phyloP scores from a whole-genome alignment of 1,284 basidiomycete genomes.

The Cryptococcus sp. region DNA sequence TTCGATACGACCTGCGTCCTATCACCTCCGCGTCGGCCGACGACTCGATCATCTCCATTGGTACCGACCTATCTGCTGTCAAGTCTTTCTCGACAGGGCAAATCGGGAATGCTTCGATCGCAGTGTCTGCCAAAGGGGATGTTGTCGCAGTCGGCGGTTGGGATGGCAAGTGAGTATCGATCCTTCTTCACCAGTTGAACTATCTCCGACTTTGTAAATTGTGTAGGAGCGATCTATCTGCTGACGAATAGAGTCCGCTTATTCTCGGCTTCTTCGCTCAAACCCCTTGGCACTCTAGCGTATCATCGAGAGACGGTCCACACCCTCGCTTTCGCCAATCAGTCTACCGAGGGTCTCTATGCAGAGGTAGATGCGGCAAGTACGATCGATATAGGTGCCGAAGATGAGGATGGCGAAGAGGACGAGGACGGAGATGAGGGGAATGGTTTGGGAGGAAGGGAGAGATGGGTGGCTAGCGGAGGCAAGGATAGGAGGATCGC shows the following conservation, averaged over 20 bases:
- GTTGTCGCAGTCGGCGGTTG: slow-evolving; percentile 79
- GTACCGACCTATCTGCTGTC: neutral
- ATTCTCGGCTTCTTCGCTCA: slow-evolving; percentile 68
- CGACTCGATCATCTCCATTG: neutral
- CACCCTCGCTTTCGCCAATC: slow-evolving; percentile 59
- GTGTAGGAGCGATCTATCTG: no score
- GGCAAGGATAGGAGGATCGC: slow-evolving; percentile 69
- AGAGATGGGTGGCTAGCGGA: slow-evolving; percentile 65
- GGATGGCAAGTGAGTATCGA: slow-evolving; percentile 64
- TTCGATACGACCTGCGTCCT: slow-evolving; percentile 51
- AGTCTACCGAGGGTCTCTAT: slow-evolving; percentile 8
- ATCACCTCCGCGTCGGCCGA: no score
- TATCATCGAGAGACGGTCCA: slow-evolving; percentile 74
- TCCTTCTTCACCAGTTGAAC: neutral
- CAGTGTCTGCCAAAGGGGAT: slow-evolving; percentile 66
- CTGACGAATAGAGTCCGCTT: slow-evolving; percentile 58
- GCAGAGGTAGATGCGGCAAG: slow-evolving; percentile 5
- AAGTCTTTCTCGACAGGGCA: slow-evolving; percentile 56
- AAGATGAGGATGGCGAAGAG: slow-evolving; percentile 13
- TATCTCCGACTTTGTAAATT: no score
- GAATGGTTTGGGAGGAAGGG: slow-evolving; percentile 49
- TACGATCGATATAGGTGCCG: slow-evolving; percentile 12
- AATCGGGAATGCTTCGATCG: slow-evolving; percentile 66
- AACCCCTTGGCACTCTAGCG: slow-evolving; percentile 67
- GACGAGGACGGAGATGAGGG: slow-evolving; percentile 53